Percentiles rank a stretch among this genome's conserved stretches.
Conservation (phyloP, 2,329 filamentous ascomycete genomes). For the Colletotrichum karsti region DNA sequence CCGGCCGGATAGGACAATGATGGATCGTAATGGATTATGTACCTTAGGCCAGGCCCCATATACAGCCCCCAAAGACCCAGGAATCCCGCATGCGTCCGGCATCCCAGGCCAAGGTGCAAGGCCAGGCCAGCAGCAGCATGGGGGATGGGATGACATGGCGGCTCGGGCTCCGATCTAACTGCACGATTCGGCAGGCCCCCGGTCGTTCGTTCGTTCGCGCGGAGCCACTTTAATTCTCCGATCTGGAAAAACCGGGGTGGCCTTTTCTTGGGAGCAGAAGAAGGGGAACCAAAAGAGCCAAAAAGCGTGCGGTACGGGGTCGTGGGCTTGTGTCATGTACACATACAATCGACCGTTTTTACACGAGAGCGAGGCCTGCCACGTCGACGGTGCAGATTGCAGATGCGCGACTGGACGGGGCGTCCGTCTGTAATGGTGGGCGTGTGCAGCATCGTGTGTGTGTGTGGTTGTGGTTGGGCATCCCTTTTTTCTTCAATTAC, state of each 20-base stretch:
- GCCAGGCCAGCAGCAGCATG: neutral
- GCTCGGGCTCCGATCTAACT: conserved; percentile 28
- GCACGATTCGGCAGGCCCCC: conserved; percentile 28
- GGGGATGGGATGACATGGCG: conserved; percentile 24
- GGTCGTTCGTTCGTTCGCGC: conserved; percentile 18
- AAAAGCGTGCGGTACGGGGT: neutral
- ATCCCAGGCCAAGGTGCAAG: neutral
- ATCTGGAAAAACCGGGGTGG: conserved; percentile 18
- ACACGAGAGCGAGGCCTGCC: conserved; percentile 14
- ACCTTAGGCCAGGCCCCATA: neutral
- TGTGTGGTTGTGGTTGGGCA: conserved; percentile 5
- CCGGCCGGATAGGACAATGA: conserved; percentile 11
- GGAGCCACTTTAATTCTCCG: conserved; percentile 27
- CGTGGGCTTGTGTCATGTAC: conserved; percentile 3
- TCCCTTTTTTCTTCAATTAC: neutral
- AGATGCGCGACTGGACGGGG: conserved; percentile 22
- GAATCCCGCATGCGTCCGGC: conserved; percentile 8
- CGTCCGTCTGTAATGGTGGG: conserved; percentile 8
- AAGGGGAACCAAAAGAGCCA: neutral
- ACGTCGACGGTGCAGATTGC: conserved; percentile 27
- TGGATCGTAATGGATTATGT: neutral
- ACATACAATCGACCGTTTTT: neutral
- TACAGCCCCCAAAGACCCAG: neutral
- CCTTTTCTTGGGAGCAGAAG: neutral
- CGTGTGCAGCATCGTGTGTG: conserved; percentile 11